Percentiles rank a stretch among this genome's conserved stretches.
phyloP scores from a whole-genome alignment of 2,329 filamentous ascomycete species.

The Monosporascus sp. region DNA sequence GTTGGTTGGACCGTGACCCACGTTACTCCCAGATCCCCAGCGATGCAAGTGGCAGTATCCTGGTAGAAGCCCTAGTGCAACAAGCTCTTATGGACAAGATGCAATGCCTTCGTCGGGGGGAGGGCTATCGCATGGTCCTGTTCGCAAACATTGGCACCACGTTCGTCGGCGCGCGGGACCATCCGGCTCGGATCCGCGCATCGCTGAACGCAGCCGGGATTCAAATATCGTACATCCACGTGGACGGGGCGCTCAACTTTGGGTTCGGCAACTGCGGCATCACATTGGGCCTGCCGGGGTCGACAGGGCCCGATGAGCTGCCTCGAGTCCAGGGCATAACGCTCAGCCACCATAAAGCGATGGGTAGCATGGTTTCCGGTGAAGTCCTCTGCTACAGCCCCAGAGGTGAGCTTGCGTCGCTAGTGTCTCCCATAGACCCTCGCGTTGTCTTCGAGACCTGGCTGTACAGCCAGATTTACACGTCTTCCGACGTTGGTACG shows the following conservation, averaged over 20 bases:
- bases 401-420: background rate
- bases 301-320: background rate
- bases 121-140: constrained; percentile 3
- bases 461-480: constrained; percentile 5
- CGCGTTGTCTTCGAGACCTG: constrained; percentile 9
- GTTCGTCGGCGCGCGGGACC: constrained; percentile 5
- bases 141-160: constrained; percentile 7
- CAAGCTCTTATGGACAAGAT: constrained; percentile 1
- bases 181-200: background rate
- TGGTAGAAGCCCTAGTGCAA: constrained; percentile 1
- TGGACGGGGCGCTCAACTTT: constrained; percentile 6
- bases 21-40: constrained; percentile 1
- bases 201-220: background rate
- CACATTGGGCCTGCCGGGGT: constrained; percentile 2
- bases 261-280: constrained; percentile 5
- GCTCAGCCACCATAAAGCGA: constrained; percentile 11
- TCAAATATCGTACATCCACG: constrained; percentile 7
- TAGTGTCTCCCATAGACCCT: background rate
- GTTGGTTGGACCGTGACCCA: constrained; percentile 1
- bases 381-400: constrained; percentile 9
- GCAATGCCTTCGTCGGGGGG: background rate
- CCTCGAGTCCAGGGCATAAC: constrained; percentile 7
- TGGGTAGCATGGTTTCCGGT: constrained; percentile 7
- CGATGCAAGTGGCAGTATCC: constrained; percentile 1
- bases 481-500: background rate